Base-by-base conservation (phyloP, 2,329 filamentous ascomycete genomes). In the Microcyclosporella mali region DNA sequence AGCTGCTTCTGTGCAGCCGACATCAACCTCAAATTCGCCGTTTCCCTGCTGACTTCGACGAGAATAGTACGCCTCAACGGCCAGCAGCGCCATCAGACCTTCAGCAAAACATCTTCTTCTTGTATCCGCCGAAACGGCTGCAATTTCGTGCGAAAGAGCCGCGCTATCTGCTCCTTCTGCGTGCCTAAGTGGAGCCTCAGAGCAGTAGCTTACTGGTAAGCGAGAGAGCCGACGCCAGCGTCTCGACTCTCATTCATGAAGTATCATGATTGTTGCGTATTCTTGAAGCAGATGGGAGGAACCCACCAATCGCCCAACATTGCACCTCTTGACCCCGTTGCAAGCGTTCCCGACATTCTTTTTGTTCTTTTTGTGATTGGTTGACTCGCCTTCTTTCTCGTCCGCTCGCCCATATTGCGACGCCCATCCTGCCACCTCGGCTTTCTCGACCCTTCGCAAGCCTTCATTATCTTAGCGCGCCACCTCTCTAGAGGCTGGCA, bases 381-480 rank as follows among this genome's bases (percentile, higher is more conserved):
- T 25, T 25, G 21, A 25, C 4, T 9, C 21, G 29, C 16, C 30
- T 30, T 33, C 19, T 37, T 27, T 16, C 36, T 27, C 35, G 14
- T 15, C 28, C 16, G 21, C 34, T 21, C 19, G 14, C 19, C 21
- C 40, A 25, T 25, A 25, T 9, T 25, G 9, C 21, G 21, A 25
- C 21, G 21, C 21, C 21, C 21, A 19, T 32, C 41, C 40, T 42
- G 43, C 21, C 21, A 19, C 36, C 41, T 43, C 46, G 43, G 27
- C 40, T 37, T 30, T 33, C 37, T 15, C 15, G 21, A 25, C 21
- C 21, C 21, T 25, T 25, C 33, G n/a, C 37, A 32, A 2, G 19
- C 21, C 21, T 9, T 25, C 21, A 25, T 25, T 9, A 25, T 25
- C 4, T 29, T 45, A 50, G 45, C 40, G 46, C 50, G 46, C 50